phyloP scores from a whole-genome alignment of 140 eudicot genomes.

The Erigeron philadelphicus region DNA sequence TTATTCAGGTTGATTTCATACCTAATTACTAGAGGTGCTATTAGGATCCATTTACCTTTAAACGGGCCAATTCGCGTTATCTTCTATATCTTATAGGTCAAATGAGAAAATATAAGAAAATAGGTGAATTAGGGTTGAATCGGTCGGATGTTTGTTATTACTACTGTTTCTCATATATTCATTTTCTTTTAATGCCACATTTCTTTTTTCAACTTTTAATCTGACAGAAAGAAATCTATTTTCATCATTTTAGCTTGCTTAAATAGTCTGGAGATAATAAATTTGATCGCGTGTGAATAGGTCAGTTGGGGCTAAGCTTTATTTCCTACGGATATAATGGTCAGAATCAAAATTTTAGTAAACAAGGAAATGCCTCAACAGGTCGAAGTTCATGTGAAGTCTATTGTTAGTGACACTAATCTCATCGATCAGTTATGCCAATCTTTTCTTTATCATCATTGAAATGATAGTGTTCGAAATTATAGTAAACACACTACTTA shows the following conservation, averaged over 20 bases:
- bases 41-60: neutral
- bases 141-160: neutral
- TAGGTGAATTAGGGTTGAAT: neutral
- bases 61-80: neutral
- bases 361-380: no score
- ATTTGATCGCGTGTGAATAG: neutral
- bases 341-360: no score
- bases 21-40: conserved; percentile 1
- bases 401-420: neutral
- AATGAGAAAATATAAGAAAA: neutral
- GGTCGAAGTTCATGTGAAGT: neutral
- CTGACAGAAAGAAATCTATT: neutral
- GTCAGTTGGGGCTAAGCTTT: neutral
- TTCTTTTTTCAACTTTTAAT: neutral
- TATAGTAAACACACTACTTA: neutral
- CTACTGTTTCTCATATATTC: neutral
- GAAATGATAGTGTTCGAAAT: neutral
- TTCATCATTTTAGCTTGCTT: neutral
- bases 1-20: conserved; percentile 64
- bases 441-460: neutral
- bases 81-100: neutral
- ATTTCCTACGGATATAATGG: neutral
- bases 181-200: neutral
- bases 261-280: neutral
- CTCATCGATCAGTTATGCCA: neutral